A percentile compares a stretch with the other conserved stretches of the same genome.
phyloP scores from a whole-genome alignment of 257 asterid genomes.

The Fraxinus pennsylvanica region DNA sequence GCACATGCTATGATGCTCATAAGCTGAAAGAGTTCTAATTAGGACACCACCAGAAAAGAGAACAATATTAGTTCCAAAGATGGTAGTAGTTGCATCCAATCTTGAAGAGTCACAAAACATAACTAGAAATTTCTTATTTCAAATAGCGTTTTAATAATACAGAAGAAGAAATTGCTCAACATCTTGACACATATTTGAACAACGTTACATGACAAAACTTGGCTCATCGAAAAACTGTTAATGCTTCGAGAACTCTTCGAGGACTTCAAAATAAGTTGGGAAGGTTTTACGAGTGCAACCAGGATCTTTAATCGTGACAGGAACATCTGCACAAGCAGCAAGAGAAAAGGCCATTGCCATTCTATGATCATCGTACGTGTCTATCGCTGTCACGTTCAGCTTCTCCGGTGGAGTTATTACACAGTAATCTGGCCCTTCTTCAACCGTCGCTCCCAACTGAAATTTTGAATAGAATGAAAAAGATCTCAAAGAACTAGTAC shows the following conservation, averaged over 20 bases:
- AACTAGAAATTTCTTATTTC: neutral
- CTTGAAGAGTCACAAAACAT: neutral
- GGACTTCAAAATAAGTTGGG: conserved; percentile 85
- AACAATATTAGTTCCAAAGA: neutral
- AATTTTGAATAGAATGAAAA: conserved; percentile 12
- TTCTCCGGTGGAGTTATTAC: conserved; percentile 93
- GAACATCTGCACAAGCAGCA: conserved; percentile 93
- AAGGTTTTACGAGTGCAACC: conserved; percentile 97
- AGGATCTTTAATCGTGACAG: conserved; percentile 86
- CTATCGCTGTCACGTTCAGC: conserved; percentile 70
- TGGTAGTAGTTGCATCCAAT: neutral
- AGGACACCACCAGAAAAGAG: neutral
- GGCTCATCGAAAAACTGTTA: conserved; percentile 13
- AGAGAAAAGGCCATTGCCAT: conserved; percentile 99
- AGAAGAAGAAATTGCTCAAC: conserved; percentile 26
- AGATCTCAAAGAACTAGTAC: neutral
- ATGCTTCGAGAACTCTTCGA: conserved; percentile 61
- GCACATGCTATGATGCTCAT: no score
- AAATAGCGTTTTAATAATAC: conserved; percentile 21
- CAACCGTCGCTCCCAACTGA: conserved; percentile 95
- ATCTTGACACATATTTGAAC: conserved; percentile 17
- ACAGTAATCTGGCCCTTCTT: conserved; percentile 93
- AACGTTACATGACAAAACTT: conserved; percentile 22
- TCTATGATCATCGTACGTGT: conserved; percentile 91
- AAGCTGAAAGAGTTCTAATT: neutral